Conservation (phyloP, 2,329 filamentous ascomycete species). For the Fragosphaeria purpurea region DNA sequence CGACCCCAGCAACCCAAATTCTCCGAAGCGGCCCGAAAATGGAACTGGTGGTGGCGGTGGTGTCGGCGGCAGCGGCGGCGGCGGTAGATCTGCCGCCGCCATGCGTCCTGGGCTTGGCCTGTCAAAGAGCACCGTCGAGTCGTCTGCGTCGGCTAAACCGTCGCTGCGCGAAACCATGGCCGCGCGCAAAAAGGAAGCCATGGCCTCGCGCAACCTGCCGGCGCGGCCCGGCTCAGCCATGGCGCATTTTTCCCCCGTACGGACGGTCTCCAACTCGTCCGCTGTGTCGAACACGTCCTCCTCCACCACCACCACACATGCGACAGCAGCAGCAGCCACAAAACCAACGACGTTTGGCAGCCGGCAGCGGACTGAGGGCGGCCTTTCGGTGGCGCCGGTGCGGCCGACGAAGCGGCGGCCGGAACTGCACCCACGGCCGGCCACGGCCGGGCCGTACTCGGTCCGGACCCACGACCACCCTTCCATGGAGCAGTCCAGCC, state of each 20-base stretch:
- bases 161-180: constrained; percentile 75
- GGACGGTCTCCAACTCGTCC: constrained; percentile 29
- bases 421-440: constrained; percentile 48
- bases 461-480: constrained; percentile 42
- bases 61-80: constrained; percentile 18
- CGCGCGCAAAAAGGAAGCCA: constrained; percentile 62
- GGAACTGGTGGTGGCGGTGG: too few relatives aligned
- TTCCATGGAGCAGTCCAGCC: constrained; percentile 34
- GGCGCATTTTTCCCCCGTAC: constrained; percentile 48
- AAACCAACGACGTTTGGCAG: constrained; percentile 9
- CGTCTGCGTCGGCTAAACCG: constrained; percentile 41
- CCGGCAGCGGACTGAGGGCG: constrained; percentile 37
- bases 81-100: constrained; percentile 33
- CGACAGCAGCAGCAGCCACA: constrained; percentile 15
- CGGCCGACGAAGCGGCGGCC: constrained; percentile 48
- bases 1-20: constrained; percentile 72
- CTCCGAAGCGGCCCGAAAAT: constrained; percentile 41
- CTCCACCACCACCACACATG: too few relatives aligned
- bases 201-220: constrained; percentile 43
- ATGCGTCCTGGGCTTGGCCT: constrained; percentile 48
- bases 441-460: constrained; percentile 57
- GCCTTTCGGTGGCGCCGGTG: constrained; percentile 55
- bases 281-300: constrained; percentile 20
- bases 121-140: constrained; percentile 51
- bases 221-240: constrained; percentile 53